Evolutionary conservation across 805 yeast genomes (phyloP), one percentile per base, ranked within the genome.

Genomic region (Wickerhamiella spandovensis): DNA sequence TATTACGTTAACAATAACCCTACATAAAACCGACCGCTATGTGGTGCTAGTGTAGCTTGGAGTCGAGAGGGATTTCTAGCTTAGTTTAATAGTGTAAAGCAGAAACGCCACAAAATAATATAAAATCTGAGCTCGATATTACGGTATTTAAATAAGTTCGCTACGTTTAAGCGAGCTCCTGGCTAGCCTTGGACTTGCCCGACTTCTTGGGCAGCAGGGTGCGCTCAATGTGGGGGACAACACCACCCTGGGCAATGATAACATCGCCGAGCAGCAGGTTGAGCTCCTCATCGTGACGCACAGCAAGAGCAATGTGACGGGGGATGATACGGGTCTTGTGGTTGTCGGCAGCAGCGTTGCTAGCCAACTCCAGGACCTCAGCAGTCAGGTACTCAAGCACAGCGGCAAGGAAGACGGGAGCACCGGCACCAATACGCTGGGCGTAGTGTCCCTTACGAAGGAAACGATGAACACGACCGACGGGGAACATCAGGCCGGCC

Each of bases 231-330:
- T 87, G 95, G 50, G 97, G 97, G 67, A 90, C 74, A 50, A 90
- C 97, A 81, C 97, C 97, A 75, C 97, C 97, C 61, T 82, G 87
- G 41, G 97, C 96, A 66, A 90, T 90, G 53, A 97, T 90, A 52
- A 96, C 95, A 71, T 86, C 82, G 53, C 62, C 62, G 65, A 90
- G 84, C 65, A 90, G 77, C 57, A 87, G 82, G 73, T 89, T 95
- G 69, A 90, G 80, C 72, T 90, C 97, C 70, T 90, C 97, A 70
- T 90, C 97, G 66, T 95, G 95, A 74, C 97, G 86, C 64, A 89
- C 89, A 55, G 97, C 97, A 64, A 89, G 77, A 70, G 89, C 96
- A 64, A 89, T 75, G 70, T 89, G 97, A 72, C 97, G 85, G 64
- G 97, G 97, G 18, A 95, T 88, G 67, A 89, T 89, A 82, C 97